A percentile compares a stretch with the other conserved stretches of the same genome.
These are phyloP conservation scores for Erythrophleum fordii DNA, from an alignment of 306 rosid genomes.

Conservation along the genomic window DNA sequence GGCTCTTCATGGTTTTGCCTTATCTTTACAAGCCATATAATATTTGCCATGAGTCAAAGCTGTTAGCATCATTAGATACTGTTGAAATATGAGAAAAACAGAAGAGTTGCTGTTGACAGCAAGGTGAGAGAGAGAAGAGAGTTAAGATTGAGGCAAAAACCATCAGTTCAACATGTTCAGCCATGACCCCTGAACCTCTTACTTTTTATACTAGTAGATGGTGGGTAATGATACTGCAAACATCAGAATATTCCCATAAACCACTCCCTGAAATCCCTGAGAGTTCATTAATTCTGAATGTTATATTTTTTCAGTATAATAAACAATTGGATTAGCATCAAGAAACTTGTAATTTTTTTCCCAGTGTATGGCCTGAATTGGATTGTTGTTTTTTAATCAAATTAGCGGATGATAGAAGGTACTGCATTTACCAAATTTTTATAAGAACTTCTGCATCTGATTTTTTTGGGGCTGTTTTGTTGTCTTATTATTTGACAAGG, in stretches of 20 bases:
- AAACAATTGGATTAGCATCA: too few relatives aligned
- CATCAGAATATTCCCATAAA: too few relatives aligned
- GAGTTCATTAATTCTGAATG: too few relatives aligned
- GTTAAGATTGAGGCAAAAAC: too few relatives aligned
- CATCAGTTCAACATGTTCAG: too few relatives aligned
- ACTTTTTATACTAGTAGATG: too few relatives aligned
- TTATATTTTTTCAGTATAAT: too few relatives aligned
- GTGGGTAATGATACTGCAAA: too few relatives aligned
- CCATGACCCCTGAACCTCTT: too few relatives aligned
- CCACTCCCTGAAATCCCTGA: too few relatives aligned
- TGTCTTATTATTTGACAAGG: background rate
- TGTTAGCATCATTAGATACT: background rate
- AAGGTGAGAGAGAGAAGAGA: background rate
- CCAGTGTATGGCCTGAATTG: slow-evolving; percentile 17
- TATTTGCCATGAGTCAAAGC: slow-evolving; percentile 1
- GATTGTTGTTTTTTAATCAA: background rate
- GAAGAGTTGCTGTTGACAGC: background rate
- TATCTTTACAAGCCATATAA: background rate
- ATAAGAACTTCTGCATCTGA: background rate
- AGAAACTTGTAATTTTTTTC: too few relatives aligned
- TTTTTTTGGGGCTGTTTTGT: slow-evolving; percentile 4
- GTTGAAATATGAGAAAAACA: background rate
- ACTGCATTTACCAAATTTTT: too few relatives aligned
- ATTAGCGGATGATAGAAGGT: background rate
- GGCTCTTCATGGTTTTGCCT: slow-evolving; percentile 28